Conservation (phyloP, 352 stramenopile genomes). For the Phytophthora vignae region DNA sequence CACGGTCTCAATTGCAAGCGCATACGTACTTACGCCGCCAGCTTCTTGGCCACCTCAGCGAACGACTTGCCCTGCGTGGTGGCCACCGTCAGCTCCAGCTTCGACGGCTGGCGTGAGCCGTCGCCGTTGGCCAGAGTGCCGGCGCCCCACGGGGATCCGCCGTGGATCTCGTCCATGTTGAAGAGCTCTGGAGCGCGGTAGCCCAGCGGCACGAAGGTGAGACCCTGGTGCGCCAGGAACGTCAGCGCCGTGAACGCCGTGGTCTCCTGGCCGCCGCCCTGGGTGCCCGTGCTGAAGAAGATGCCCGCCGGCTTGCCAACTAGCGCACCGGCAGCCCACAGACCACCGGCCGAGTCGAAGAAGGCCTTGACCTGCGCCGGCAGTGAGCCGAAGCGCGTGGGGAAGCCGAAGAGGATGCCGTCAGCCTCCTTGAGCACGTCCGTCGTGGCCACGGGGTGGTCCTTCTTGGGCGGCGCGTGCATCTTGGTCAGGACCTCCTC, state of each 20-base stretch:
- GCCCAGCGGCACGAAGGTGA: constrained; percentile 35
- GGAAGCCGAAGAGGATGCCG: constrained; percentile 41
- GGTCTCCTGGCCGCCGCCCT: constrained; percentile 36
- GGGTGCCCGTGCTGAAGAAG: constrained; percentile 42
- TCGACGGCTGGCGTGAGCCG: constrained; percentile 63
- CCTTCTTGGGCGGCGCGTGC: background rate
- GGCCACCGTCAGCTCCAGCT: constrained; percentile 83
- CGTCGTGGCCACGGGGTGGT: too few relatives aligned
- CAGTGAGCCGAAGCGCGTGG: constrained; percentile 38
- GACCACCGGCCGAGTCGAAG: constrained; percentile 34
- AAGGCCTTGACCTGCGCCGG: constrained; percentile 38
- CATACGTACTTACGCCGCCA: background rate
- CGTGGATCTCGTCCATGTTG: constrained; percentile 42
- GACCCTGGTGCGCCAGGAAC: constrained; percentile 36
- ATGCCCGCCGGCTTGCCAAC: constrained; percentile 37
- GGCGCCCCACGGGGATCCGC: constrained; percentile 34
- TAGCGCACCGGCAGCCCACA: constrained; percentile 33
- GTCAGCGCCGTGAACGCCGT: constrained; percentile 37
- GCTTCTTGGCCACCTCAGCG: background rate
- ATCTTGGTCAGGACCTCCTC: constrained; percentile 10
- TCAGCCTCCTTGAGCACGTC: constrained; percentile 39
- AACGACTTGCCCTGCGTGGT: constrained; percentile 23
- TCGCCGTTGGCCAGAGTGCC: constrained; percentile 31
- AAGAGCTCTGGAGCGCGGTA: constrained; percentile 31
- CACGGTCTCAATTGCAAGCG: constrained; percentile 6